These are phyloP conservation scores for Auriscalpium microsporum DNA, from an alignment of 768 basidiomycete species.

Conservation along the genomic window DNA sequence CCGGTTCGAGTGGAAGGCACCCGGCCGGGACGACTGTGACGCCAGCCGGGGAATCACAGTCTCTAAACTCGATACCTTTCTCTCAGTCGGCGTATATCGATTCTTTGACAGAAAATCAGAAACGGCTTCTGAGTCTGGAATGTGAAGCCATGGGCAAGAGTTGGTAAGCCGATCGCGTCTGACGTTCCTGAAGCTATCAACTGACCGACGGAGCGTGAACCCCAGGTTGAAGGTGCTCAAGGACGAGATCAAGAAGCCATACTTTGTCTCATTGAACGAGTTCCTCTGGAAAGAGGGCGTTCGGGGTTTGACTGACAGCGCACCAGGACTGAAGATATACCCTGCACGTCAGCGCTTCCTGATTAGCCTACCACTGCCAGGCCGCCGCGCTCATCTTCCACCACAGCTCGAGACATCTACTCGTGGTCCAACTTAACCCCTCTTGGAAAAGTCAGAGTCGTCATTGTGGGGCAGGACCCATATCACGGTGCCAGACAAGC, in stretches of 20 bases:
- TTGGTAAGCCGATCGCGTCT: constrained; percentile 37
- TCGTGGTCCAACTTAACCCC: constrained; percentile 83
- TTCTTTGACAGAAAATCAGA: constrained; percentile 50
- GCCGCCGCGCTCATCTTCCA: background rate
- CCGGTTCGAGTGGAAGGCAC: too few relatives aligned
- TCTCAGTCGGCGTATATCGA: constrained; percentile 45
- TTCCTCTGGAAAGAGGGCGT: constrained; percentile 64
- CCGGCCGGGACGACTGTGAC: too few relatives aligned
- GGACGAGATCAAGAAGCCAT: constrained; percentile 67
- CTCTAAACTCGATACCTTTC: constrained; percentile 63
- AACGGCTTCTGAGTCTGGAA: constrained; percentile 53
- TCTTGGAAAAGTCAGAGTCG: constrained; percentile 74
- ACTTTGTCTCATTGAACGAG: constrained; percentile 64
- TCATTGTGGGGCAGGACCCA: constrained; percentile 88
- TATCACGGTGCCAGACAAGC: constrained; percentile 78
- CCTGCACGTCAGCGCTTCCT: constrained; percentile 46
- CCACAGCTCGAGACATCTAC: constrained; percentile 73
- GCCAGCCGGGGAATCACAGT: constrained; percentile 8
- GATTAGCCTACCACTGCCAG: background rate
- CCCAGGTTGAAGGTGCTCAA: constrained; percentile 66
- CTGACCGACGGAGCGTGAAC: background rate
- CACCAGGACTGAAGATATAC: constrained; percentile 51
- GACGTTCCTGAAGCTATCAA: background rate
- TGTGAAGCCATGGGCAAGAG: constrained; percentile 66
- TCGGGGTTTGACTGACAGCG: constrained; percentile 38